Evolutionary conservation across 768 basidiomycete species (phyloP), one percentile per base, ranked within the genome.

Genomic region (Kwoniella dejecticola): DNA sequence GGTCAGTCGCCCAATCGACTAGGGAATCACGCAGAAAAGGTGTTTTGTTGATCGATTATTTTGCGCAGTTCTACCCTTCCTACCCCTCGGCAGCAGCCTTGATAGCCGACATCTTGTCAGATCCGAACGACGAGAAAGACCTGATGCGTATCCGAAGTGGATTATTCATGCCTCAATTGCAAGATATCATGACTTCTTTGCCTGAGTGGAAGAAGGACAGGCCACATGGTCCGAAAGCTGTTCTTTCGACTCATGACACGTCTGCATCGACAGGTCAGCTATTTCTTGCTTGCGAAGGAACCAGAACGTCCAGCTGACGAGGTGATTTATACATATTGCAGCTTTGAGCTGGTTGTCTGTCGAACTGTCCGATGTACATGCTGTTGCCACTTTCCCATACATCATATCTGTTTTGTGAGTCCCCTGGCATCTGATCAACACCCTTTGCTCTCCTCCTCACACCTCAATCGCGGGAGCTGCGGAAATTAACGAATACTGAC

Each of bases 221-320:
- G 36, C 84, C 93, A 24, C 85, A 91, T 26, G 91, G 92, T 54
- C 92, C 92, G 0, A 84, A 90, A 59, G 90, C 90, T 60, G 87
- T 84, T 63, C 88, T 91, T 72, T 95, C 92, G 8, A 84, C 86
- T 83, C 93, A 93, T 75, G 92, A 95, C 79, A 91, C 90, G 81
- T 85, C 90, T 63, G 90, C 89, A 2, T 80, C 90, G 57, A 89
- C 90, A n/a, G 81, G 90, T 91, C 79, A 75, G 85, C 48, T 26
- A 15, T n/a, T 12, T 38, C 17, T 13, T 38, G 15, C 31, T 24
- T 11, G 5, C 8, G 4, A 21, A 3, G 15, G 33, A 7, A 7
- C 33, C 7, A 36, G 30, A 29, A 44, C 19, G 52, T 24, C 4
- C 3, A 48, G 47, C 53, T 45, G 44, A 45, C 21, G 17, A 59